These are phyloP conservation scores for Suillus subluteus DNA, from an alignment of 768 basidiomycete genomes.

Conservation along the genomic window DNA sequence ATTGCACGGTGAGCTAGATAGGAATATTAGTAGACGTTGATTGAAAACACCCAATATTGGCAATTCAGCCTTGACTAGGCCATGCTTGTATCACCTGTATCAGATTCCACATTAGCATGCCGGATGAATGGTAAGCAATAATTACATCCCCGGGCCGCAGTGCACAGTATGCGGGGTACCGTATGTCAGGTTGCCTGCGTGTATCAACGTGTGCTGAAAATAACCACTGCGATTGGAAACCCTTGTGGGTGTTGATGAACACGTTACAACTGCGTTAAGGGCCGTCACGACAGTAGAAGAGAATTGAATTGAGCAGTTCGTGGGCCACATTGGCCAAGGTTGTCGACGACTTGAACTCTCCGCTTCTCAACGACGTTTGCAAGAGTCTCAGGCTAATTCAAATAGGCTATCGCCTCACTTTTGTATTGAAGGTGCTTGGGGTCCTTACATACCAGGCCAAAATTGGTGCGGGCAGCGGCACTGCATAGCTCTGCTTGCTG, in stretches of 20 bases:
- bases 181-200: background rate
- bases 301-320: background rate
- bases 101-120: background rate
- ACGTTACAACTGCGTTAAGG: background rate
- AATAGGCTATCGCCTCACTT: background rate
- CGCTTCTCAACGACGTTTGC: background rate
- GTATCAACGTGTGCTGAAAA: background rate
- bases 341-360: background rate
- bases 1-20: background rate
- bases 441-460: background rate
- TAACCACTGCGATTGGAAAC: background rate
- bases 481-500: conserved; percentile 5
- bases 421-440: background rate
- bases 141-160: background rate
- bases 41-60: background rate
- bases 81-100: background rate
- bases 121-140: background rate
- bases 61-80: background rate
- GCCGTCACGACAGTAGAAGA: no score
- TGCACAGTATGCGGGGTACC: background rate
- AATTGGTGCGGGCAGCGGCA: background rate
- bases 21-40: background rate
- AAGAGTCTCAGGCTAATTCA: background rate
- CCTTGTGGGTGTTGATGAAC: background rate
- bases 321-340: background rate